Evolutionary conservation across 345 rosid species (phyloP).

Genomic region (Syzygium oleosum): DNA sequence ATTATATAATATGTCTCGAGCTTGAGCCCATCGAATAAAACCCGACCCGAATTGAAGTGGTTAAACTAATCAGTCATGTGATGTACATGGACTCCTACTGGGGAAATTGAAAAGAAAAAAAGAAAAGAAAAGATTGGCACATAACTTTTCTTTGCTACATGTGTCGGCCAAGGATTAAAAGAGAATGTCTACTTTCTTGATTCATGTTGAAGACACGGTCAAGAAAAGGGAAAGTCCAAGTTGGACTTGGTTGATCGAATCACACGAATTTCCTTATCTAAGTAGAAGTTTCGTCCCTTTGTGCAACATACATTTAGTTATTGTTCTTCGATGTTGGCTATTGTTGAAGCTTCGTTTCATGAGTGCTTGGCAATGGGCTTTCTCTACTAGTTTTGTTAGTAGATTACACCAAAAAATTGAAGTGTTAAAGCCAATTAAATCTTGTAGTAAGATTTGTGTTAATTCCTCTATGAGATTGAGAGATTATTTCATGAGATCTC

Average conservation of each 20-base stretch:
- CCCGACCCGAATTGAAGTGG: not conserved
- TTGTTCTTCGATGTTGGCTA: not conserved
- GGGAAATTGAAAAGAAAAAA: not conserved
- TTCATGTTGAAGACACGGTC: not conserved
- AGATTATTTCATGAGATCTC: too few relatives aligned
- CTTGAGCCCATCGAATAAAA: not conserved
- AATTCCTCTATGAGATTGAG: too few relatives aligned
- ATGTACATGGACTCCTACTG: not conserved
- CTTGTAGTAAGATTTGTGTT: too few relatives aligned
- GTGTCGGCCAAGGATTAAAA: not conserved
- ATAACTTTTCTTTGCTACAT: too few relatives aligned
- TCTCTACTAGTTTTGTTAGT: not conserved
- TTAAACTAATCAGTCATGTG: not conserved
- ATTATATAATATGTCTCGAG: too few relatives aligned
- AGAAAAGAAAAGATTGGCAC: not conserved
- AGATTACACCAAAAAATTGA: not conserved
- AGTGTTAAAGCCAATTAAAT: too few relatives aligned
- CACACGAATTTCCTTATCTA: not conserved
- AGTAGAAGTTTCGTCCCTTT: not conserved
- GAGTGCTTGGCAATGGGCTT: not conserved
- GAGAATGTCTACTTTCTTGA: not conserved
- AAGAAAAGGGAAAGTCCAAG: not conserved
- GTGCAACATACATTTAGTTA: not conserved
- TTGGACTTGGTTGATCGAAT: not conserved
- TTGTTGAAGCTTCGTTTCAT: not conserved